These are phyloP conservation scores for Pseudoscleropodium purum DNA, from an alignment of 225 moss, liverwort and hornwort species.

Conservation along the genomic window DNA sequence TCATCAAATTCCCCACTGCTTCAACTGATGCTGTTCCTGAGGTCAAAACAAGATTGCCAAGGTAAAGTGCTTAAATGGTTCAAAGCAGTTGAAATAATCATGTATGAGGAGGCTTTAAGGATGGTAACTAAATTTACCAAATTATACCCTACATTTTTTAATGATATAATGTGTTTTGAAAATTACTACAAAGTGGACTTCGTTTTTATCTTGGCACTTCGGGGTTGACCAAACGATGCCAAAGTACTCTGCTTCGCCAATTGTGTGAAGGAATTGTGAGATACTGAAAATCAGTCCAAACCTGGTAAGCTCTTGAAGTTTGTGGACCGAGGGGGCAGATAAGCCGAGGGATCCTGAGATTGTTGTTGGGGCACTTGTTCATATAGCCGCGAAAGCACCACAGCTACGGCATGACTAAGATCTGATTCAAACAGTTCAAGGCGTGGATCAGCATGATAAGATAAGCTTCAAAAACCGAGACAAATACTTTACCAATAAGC, in stretches of 20 bases:
- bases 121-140: background rate
- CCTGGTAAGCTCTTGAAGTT: constrained; percentile 50
- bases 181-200: background rate
- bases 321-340: constrained; percentile 20
- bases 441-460: background rate
- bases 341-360: background rate
- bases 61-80: background rate
- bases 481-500: background rate
- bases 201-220: background rate
- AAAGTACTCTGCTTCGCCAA: background rate
- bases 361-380: constrained; percentile 21
- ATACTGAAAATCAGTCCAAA: background rate
- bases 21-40: constrained; percentile 40
- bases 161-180: background rate
- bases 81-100: background rate
- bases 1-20: constrained; percentile 46
- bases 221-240: background rate
- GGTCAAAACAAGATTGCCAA: background rate
- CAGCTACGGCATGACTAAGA: constrained; percentile 53
- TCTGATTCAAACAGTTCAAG: constrained; percentile 14
- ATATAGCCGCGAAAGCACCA: constrained; percentile 39
- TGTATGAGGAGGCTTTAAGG: background rate
- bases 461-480: background rate
- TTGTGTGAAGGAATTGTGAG: background rate
- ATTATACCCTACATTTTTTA: background rate